A percentile compares a stretch with the other conserved stretches of the same genome.
Conservation (phyloP, 2,329 filamentous ascomycete species). For the Penicillium sp. region DNA sequence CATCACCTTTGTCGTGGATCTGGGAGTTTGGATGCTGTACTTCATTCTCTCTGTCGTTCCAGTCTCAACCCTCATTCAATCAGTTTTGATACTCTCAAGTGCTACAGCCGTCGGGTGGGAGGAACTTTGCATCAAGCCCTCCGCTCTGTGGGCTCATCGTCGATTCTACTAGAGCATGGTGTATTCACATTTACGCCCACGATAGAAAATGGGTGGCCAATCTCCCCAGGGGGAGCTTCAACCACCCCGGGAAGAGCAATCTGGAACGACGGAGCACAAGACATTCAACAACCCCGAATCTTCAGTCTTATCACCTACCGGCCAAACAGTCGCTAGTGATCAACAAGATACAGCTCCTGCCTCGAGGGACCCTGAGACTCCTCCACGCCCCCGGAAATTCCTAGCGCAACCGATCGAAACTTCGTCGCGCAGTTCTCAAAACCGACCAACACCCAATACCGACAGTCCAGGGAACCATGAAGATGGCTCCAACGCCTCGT, state of each 20-base stretch:
- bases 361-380: background rate
- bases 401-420: conserved; percentile 47
- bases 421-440: conserved; percentile 39
- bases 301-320: background rate
- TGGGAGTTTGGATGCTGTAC: background rate
- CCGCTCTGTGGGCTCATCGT: background rate
- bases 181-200: background rate
- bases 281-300: background rate
- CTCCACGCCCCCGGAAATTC: conserved; percentile 28
- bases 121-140: background rate
- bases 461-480: background rate
- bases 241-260: background rate
- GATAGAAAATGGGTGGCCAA: conserved; percentile 5
- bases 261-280: background rate
- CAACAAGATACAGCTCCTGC: background rate
- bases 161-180: conserved; percentile 5
- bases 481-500: conserved; percentile 13
- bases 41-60: no score
- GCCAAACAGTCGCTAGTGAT: background rate
- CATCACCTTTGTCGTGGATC: background rate
- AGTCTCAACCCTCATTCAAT: background rate
- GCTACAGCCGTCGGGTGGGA: background rate
- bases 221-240: background rate
- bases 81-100: no score
- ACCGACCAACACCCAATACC: background rate